Evolutionary conservation across 2,329 filamentous ascomycete species (phyloP), one percentile per base, ranked within the genome.

Genomic region (Aspergillus ustus): DNA sequence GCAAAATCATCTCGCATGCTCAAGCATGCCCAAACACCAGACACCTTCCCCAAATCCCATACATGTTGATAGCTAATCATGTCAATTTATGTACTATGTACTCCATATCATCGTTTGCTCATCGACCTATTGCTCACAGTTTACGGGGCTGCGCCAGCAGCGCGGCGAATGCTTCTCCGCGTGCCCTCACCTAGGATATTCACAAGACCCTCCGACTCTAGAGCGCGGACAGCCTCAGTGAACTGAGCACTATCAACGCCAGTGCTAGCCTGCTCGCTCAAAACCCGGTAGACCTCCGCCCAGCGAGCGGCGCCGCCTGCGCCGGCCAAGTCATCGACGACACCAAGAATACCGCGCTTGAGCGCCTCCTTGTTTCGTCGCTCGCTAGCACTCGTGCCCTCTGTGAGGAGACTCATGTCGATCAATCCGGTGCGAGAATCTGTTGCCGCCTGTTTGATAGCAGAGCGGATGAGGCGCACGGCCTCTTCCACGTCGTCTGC

Each of bases 401-500:
- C 95, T 0, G 93, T 97, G 65, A 99, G 83, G 52, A 99, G 82
- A 59, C 91, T 91, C 95, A 99, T 98, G 75, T 99, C 95, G 72
- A 99, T 98, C 60, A 97, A 84, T 59, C 95, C 95, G 0, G 89
- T 92, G 69, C 96, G 85, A 0, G 92, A 82, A 75, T 99, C 96
- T 0, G 96, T 99, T n/a, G 95, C 95, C 0, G 94, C 92, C 66
- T 96, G 96, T 83, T 98, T 98, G 73, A 99, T 87, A 1, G 96
- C 95, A 0, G 89, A 91, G 72, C 94, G 92, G 78, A 99, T 99
- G 46, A 99, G 84, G 11, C 95, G 90, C 51, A 96, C 92, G 0
- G 95, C 93, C 80, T 99, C 95, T 53, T 87, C 81, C 6, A 99
- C 96, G 72, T 99, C 96, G 52, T 86, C 85, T 29, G 85, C 87